Conservation (phyloP, 1,284 basidiomycete genomes). For the Malassezia sp. region DNA sequence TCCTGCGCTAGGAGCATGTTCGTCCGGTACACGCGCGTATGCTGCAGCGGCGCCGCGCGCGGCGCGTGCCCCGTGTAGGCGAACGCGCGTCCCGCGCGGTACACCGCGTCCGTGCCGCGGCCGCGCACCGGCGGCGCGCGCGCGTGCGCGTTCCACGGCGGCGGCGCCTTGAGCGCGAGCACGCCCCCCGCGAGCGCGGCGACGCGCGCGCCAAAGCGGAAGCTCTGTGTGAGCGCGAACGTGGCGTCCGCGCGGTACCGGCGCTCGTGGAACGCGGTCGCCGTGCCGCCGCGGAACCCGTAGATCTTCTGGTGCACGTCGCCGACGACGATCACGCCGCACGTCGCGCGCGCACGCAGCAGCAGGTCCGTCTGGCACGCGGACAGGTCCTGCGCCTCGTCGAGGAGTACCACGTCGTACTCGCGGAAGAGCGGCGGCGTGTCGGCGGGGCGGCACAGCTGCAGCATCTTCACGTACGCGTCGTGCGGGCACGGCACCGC, state of each 20-base stretch:
- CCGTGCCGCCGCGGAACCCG: slow-evolving; percentile 36
- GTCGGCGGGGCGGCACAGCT: slow-evolving; percentile 28
- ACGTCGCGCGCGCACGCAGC: slow-evolving; percentile 25
- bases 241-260: slow-evolving; percentile 24
- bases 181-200: slow-evolving; percentile 29
- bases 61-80: too few species aligned
- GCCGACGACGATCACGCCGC: slow-evolving; percentile 36
- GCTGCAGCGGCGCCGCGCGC: slow-evolving; percentile 7
- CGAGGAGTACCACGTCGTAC: slow-evolving; percentile 33
- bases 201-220: slow-evolving; percentile 33
- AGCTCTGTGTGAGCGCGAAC: slow-evolving; percentile 35
- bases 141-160: slow-evolving; percentile 22
- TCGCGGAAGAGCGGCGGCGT: slow-evolving; percentile 21
- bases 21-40: slow-evolving; percentile 34
- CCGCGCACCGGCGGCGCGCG: slow-evolving; percentile 22
- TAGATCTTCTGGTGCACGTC: slow-evolving; percentile 42
- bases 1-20: slow-evolving; percentile 32
- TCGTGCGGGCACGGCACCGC: slow-evolving; percentile 34
- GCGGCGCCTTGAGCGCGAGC: slow-evolving; percentile 26
- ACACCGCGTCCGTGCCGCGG: slow-evolving; percentile 14
- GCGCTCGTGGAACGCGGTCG: slow-evolving; percentile 33
- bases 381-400: slow-evolving; percentile 40
- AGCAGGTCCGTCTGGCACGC: slow-evolving; percentile 33
- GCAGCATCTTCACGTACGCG: slow-evolving; percentile 38
- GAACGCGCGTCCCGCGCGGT: too few species aligned